A percentile compares a stretch with the other conserved stretches of the same genome.
These are phyloP conservation scores for Cladosporium cucumerinum DNA, from an alignment of 2,329 filamentous ascomycete species.

Conservation along the genomic window DNA sequence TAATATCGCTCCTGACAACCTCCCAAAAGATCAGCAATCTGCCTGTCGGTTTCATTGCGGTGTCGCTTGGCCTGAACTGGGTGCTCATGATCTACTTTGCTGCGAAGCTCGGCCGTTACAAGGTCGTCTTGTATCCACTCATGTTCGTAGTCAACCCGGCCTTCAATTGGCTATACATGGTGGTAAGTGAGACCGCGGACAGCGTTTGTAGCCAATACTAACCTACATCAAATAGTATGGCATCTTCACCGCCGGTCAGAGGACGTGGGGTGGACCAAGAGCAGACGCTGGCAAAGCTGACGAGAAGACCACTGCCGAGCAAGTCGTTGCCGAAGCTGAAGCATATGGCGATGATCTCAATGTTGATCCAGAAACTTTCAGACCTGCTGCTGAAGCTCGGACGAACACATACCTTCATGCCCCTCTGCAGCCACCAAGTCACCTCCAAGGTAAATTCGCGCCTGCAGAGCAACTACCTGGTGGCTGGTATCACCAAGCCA, in stretches of 20 bases:
- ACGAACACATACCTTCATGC: conserved; percentile 35
- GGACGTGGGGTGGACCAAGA: conserved; percentile 92
- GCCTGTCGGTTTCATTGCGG: conserved; percentile 87
- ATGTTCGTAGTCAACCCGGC: conserved; percentile 97
- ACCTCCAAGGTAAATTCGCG: conserved; percentile 75
- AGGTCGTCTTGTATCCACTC: conserved; percentile 89
- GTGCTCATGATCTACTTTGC: conserved; percentile 95
- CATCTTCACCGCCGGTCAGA: conserved; percentile 88
- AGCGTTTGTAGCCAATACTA: background rate
- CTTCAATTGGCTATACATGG: conserved; percentile 98
- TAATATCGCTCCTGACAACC: conserved; percentile 80
- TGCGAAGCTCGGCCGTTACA: conserved; percentile 78
- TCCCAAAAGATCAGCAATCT: conserved; percentile 73
- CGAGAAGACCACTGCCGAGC: conserved; percentile 67
- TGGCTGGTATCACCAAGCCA: conserved; percentile 66
- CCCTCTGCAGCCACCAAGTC: conserved; percentile 68
- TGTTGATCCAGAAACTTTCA: conserved; percentile 82
- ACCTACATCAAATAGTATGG: conserved; percentile 56
- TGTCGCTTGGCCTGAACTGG: conserved; percentile 92
- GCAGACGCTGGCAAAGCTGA: conserved; percentile 84
- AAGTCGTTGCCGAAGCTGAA: conserved; percentile 80
- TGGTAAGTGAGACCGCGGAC: conserved; percentile 37
- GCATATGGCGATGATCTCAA: conserved; percentile 83
- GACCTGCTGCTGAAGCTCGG: conserved; percentile 51
- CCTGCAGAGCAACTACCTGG: conserved; percentile 64